phyloP scores from a whole-genome alignment of 768 basidiomycete species.

The Agaricus blazei region DNA sequence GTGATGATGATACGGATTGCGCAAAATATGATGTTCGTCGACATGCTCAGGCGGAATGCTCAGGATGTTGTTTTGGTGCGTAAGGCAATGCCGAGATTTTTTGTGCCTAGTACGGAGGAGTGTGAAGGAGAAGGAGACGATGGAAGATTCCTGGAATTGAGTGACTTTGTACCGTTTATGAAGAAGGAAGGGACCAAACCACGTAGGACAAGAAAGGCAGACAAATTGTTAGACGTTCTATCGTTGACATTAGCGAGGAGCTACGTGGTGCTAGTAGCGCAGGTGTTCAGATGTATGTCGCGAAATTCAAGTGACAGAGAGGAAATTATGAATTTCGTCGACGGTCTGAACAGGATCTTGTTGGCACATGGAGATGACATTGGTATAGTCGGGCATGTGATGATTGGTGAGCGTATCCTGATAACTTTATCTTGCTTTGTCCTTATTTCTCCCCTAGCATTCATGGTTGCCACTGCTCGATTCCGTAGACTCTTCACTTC shows the following conservation, averaged over 20 bases:
- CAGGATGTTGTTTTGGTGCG: constrained; percentile 66
- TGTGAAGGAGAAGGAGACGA: constrained; percentile 14
- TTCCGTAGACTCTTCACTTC: constrained; percentile 74
- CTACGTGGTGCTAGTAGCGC: constrained; percentile 60
- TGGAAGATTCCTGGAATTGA: constrained; percentile 31
- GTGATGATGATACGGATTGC: constrained; percentile 63
- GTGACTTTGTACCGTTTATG: constrained; percentile 41
- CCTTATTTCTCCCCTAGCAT: constrained; percentile 31
- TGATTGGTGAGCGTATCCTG: constrained; percentile 51
- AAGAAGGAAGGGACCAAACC: constrained; percentile 13
- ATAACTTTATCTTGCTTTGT: too few species aligned
- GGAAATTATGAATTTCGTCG: constrained; percentile 61
- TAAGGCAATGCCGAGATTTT: constrained; percentile 58
- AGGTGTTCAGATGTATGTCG: constrained; percentile 69
- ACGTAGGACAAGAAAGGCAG: constrained; percentile 11
- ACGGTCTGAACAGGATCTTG: constrained; percentile 68
- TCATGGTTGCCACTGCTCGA: constrained; percentile 72
- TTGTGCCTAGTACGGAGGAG: constrained; percentile 43
- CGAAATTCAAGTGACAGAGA: constrained; percentile 64
- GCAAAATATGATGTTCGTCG: constrained; percentile 64
- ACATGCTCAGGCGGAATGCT: constrained; percentile 58
- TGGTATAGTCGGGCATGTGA: constrained; percentile 68
- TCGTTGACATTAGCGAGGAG: constrained; percentile 65
- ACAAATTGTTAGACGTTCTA: constrained; percentile 28
- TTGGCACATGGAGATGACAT: constrained; percentile 67